A percentile compares a stretch with the other conserved stretches of the same genome.
Evolutionary conservation across 192 early-diverging fungal species (phyloP).

Genomic region (Entrophospora sp.): DNA sequence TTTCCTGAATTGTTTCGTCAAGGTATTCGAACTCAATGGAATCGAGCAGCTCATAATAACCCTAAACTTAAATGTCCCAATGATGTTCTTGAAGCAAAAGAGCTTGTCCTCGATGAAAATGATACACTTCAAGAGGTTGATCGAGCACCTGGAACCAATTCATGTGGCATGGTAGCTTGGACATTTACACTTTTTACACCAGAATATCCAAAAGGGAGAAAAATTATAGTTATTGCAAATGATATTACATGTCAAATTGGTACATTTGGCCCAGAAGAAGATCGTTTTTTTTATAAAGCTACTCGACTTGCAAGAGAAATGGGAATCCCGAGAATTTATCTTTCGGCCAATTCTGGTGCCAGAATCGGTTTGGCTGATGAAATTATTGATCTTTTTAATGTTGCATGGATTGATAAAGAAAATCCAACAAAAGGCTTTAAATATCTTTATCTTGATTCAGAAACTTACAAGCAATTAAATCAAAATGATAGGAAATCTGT

Average conservation of each 20-base stretch:
- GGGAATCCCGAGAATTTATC: constrained; percentile 88
- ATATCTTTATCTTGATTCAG: constrained; percentile 81
- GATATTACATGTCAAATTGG: constrained; percentile 97
- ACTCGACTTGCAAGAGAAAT: constrained; percentile 77
- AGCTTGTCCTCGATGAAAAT: constrained; percentile 82
- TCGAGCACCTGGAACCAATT: constrained; percentile 82
- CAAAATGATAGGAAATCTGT: constrained; percentile 59
- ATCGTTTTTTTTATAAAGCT: constrained; percentile 86
- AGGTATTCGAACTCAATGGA: constrained; percentile 76
- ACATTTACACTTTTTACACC: constrained; percentile 82
- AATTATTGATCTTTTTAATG: constrained; percentile 74
- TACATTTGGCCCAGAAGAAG: constrained; percentile 92
- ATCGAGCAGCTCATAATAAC: constrained; percentile 37
- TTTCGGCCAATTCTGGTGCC: constrained; percentile 98
- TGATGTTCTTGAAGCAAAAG: constrained; percentile 65
- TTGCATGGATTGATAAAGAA: constrained; percentile 72
- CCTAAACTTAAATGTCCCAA: constrained; percentile 43
- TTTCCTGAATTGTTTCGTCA: constrained; percentile 96
- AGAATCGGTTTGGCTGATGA: constrained; percentile 96
- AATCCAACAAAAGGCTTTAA: constrained; percentile 85
- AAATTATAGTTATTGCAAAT: constrained; percentile 92
- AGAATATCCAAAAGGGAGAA: constrained; percentile 80
- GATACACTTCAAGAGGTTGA: constrained; percentile 65
- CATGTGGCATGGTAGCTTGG: constrained; percentile 96
- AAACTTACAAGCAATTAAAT: constrained; percentile 55